Evolutionary conservation across 805 yeast genomes (phyloP).

Genomic region (Zygotorulaspora sp.): DNA sequence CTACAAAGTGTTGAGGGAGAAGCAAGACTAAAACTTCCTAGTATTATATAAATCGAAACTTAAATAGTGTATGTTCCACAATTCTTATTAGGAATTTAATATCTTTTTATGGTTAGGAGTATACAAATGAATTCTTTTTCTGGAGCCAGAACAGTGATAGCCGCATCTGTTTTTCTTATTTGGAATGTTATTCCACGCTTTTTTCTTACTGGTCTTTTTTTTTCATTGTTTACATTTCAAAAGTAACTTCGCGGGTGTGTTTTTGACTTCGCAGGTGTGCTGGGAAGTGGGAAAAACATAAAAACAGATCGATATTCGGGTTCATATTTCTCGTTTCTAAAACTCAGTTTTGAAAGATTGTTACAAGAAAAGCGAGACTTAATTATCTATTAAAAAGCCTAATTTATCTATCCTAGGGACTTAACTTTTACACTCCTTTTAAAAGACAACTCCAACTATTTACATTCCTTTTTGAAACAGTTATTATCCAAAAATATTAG

Average conservation of each 20-base stretch:
- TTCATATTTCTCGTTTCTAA: not conserved
- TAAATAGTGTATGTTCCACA: too few relatives aligned
- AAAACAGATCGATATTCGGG: constrained; percentile 1
- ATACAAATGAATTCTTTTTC: too few relatives aligned
- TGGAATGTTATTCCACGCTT: not conserved
- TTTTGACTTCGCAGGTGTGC: not conserved
- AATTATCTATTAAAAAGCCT: too few relatives aligned
- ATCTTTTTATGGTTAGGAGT: too few relatives aligned
- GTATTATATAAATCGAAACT: too few relatives aligned
- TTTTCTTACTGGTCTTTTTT: constrained; percentile 1
- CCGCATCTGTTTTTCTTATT: not conserved
- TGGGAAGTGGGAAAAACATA: not conserved
- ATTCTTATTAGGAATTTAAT: too few relatives aligned
- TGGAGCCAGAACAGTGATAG: too few relatives aligned
- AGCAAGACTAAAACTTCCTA: constrained; percentile 11
- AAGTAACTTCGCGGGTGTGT: not conserved
- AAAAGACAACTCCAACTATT: constrained; percentile 30
- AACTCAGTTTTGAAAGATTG: constrained; percentile 1
- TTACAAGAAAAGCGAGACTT: too few relatives aligned
- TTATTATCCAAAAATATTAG: constrained; percentile 5
- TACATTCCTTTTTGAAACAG: constrained; percentile 32
- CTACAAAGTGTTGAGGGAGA: constrained; percentile 29
- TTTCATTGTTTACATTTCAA: constrained; percentile 1
- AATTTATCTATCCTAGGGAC: too few relatives aligned
- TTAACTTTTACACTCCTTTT: constrained; percentile 12